Conservation (phyloP, 2,329 filamentous ascomycete species). For the Cladosporium sp. region DNA sequence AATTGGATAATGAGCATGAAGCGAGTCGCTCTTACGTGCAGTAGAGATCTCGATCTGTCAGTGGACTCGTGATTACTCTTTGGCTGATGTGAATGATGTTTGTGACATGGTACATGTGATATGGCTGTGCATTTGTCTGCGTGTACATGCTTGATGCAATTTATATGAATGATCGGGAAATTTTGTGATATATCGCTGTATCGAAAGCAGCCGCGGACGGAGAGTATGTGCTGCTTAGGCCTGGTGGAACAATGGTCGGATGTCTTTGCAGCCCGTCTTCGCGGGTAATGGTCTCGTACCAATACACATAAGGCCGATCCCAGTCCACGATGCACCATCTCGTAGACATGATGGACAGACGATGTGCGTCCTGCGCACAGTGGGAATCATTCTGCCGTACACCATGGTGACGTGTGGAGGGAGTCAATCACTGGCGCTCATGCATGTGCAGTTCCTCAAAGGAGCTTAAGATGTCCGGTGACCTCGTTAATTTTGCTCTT, state of each 20-base stretch:
- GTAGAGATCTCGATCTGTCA: neutral
- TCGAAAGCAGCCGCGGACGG: neutral
- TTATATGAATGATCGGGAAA: neutral
- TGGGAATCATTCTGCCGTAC: neutral
- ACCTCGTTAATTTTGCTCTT: conserved; percentile 84
- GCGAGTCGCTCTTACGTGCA: neutral
- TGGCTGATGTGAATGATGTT: neutral
- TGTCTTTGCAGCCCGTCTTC: neutral
- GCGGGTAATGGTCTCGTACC: neutral
- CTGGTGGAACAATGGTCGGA: neutral
- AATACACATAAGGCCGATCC: neutral
- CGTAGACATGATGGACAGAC: neutral
- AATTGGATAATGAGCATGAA: neutral
- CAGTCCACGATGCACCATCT: neutral
- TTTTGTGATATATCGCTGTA: neutral
- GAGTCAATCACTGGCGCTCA: neutral
- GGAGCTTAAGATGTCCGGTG: conserved; percentile 78
- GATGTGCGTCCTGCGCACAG: neutral
- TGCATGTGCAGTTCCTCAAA: conserved; percentile 53
- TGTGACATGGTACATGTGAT: neutral
- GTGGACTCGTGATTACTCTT: neutral
- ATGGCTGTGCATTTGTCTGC: neutral
- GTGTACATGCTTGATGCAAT: neutral
- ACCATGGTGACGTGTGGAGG: neutral
- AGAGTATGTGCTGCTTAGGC: neutral